Evolutionary conservation across 1,139 yeast species (phyloP).

Genomic region (Geotrichum siamense): DNA sequence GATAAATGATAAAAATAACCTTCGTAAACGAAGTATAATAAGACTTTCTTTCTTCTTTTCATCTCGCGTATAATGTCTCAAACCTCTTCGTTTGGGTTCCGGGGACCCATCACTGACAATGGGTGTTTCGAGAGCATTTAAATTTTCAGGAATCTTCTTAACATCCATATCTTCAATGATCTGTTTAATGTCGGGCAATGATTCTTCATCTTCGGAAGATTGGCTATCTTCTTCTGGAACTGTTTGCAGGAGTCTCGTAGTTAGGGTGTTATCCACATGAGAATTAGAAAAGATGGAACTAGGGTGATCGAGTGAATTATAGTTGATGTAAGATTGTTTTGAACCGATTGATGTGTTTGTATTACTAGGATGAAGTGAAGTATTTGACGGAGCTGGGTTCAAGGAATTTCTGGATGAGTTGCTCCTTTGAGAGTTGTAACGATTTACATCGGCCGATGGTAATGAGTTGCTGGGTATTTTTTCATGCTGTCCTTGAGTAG

Average conservation of each 20-base stretch:
- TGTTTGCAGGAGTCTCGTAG: conserved; percentile 9
- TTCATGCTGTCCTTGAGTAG: too few relatives aligned
- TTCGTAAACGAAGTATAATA: conserved; percentile 25
- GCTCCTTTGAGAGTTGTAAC: too few relatives aligned
- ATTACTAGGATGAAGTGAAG: too few relatives aligned
- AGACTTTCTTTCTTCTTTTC: conserved; percentile 9
- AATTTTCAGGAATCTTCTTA: conserved; percentile 17
- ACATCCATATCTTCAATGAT: conserved; percentile 25
- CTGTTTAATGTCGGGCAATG: conserved; percentile 28
- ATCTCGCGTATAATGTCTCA: conserved; percentile 14
- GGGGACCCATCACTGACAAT: conserved; percentile 18
- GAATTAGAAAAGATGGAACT: too few relatives aligned
- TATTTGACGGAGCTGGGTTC: too few relatives aligned
- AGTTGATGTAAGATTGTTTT: too few relatives aligned
- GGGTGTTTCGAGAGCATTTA: conserved; percentile 8
- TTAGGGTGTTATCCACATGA: conserved; percentile 5
- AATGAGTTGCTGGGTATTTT: too few relatives aligned
- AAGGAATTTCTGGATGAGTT: too few relatives aligned
- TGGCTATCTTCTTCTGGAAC: conserved; percentile 15
- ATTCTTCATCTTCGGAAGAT: conserved; percentile 24
- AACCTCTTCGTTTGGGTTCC: conserved; percentile 16
- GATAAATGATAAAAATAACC: conserved; percentile 26
- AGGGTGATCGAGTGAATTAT: too few relatives aligned
- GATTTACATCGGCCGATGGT: too few relatives aligned
- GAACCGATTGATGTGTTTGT: too few relatives aligned